Evolutionary conservation across 179 eudicot species (phyloP), one percentile per base, ranked within the genome.

Genomic region (Nepenthes alata): DNA sequence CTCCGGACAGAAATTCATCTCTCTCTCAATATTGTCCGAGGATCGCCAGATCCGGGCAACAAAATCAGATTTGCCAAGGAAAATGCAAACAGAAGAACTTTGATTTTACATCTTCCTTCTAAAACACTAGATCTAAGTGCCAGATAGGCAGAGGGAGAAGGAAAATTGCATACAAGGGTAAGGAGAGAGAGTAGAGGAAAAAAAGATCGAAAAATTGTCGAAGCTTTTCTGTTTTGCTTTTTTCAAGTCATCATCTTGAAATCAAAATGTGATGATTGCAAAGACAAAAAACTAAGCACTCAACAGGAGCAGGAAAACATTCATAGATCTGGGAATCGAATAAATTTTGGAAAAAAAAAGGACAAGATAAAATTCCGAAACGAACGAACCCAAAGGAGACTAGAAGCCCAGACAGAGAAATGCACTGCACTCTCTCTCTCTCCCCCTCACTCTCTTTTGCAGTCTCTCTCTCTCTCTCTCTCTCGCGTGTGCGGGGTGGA

Each of bases 1-100:
- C 55, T 83, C 89, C 8, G 96, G 96, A 53, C 81, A 86, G 74
- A 80, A 77, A 66, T 81, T 86, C 79, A 81, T 81, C 70, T 9
- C 11, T 38, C 36, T 15, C 4, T 1, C 37, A 41, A 41, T 4
- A 41, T 41, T 7, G 45, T 4, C 8, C 45, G 45, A 41, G 5
- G 5, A 4, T 41, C 45, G 8, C 6, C 45, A 41, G 35, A 16
- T 35, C 12, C 7, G n/a, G 7, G 57, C 34, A 69, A 38, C 16
- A 16, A 36, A n/a, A 37, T 10, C 34, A 62, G 71, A 74, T 74
- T 74, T 61, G 64, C 15, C 45, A 57, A 41, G 34, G 16, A 14
- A 55, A 39, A 41, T 25, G 16, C 15, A 56, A 11, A 52, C 35
- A 4, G 4, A 51, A 12, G 44, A 52, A 35, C 45, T 6, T 16